Evolutionary conservation across 257 asterid genomes (phyloP).

Genomic region (Jasminum sambac): DNA sequence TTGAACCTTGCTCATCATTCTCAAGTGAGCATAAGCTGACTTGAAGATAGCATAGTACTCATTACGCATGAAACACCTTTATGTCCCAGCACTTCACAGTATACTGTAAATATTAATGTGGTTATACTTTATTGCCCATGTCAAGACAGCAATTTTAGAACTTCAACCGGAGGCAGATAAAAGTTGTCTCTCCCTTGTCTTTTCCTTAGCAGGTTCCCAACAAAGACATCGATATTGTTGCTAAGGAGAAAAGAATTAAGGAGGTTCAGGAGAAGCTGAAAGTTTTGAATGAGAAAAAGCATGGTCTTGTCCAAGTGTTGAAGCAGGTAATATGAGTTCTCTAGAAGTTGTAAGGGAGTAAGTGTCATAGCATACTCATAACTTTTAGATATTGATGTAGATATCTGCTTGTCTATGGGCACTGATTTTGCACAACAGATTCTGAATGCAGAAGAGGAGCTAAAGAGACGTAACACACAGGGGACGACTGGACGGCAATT

Average conservation of each 20-base stretch:
- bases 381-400: background rate
- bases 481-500: conserved; percentile 55
- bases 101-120: background rate
- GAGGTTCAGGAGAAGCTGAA: conserved; percentile 78
- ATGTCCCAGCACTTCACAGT: conserved; percentile 1
- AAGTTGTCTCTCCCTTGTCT: conserved; percentile 13
- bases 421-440: conserved; percentile 51
- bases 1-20: background rate
- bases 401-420: background rate
- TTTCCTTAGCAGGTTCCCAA: conserved; percentile 43
- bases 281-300: conserved; percentile 72
- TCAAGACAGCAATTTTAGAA: conserved; percentile 1
- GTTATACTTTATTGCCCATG: background rate
- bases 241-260: conserved; percentile 55
- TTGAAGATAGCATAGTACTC: background rate
- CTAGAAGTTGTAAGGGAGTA: conserved; percentile 1
- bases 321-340: conserved; percentile 56
- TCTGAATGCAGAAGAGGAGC: conserved; percentile 81
- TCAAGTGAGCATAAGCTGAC: background rate
- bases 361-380: background rate
- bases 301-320: conserved; percentile 78
- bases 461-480: conserved; percentile 59
- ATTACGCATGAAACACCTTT: background rate
- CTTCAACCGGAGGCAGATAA: conserved; percentile 5
- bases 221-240: conserved; percentile 45